Percentiles rank a stretch among this genome's conserved stretches.
Conservation (phyloP, 192 early-diverging fungal species). For the Coemansia sp. region DNA sequence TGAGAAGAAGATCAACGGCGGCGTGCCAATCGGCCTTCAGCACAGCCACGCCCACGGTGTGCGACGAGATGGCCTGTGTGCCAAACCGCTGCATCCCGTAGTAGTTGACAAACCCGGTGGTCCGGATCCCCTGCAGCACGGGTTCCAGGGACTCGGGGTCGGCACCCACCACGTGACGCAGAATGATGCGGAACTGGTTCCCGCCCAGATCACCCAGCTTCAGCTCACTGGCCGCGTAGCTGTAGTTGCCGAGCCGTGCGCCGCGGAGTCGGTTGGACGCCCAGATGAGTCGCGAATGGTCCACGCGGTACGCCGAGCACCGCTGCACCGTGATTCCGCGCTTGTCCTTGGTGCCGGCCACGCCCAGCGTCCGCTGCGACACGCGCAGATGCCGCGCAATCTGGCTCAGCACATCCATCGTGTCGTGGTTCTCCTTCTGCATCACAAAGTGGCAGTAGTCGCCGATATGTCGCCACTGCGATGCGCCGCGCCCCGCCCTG, state of each 20-base stretch:
- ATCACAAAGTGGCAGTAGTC: slow-evolving; percentile 82
- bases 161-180: slow-evolving; percentile 64
- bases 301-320: slow-evolving; percentile 68
- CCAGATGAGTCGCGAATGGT: slow-evolving; percentile 30
- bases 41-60: slow-evolving; percentile 76
- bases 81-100: slow-evolving; percentile 99
- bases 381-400: slow-evolving; percentile 20
- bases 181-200: slow-evolving; percentile 86
- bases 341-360: slow-evolving; percentile 95
- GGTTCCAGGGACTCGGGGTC: slow-evolving; percentile 52
- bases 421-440: slow-evolving; percentile 93
- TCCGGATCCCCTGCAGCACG: slow-evolving; percentile 66
- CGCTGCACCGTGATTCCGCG: slow-evolving; percentile 87
- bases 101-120: slow-evolving; percentile 94
- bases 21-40: slow-evolving; percentile 70
- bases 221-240: slow-evolving; percentile 63
- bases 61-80: slow-evolving; percentile 76
- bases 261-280: slow-evolving; percentile 18
- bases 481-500: neutral
- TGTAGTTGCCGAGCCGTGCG: slow-evolving; percentile 72
- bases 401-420: slow-evolving; percentile 79
- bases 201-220: slow-evolving; percentile 84
- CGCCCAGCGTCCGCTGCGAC: slow-evolving; percentile 62
- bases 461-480: slow-evolving; percentile 64
- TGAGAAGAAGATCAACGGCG: slow-evolving; percentile 80